These are phyloP conservation scores for Aquanectria penicillioides DNA, from an alignment of 2,329 filamentous ascomycete genomes.

Conservation along the genomic window DNA sequence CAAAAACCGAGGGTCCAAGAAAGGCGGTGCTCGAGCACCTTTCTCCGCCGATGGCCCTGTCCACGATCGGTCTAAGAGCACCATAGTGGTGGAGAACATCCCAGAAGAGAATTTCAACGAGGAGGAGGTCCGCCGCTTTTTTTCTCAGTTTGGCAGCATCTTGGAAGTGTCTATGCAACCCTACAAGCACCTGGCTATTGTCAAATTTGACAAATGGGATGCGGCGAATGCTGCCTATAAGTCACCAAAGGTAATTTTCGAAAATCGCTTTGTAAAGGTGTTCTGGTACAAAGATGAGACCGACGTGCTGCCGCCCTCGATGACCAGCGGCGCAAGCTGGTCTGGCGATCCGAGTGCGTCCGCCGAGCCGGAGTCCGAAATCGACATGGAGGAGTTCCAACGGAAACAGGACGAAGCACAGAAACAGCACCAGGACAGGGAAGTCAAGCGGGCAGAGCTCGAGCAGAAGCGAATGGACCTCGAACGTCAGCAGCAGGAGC, in stretches of 20 bases:
- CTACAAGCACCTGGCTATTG: constrained; percentile 73
- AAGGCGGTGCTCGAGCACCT: constrained; percentile 57
- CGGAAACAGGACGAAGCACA: constrained; percentile 78
- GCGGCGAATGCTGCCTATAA: constrained; percentile 76
- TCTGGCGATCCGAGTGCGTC: constrained; percentile 28
- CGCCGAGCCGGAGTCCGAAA: constrained; percentile 56
- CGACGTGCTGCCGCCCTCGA: constrained; percentile 43
- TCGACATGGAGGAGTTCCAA: constrained; percentile 76
- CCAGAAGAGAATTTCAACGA: constrained; percentile 77
- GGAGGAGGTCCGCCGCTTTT: constrained; percentile 73
- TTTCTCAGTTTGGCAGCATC: constrained; percentile 76
- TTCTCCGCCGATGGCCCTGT: constrained; percentile 74
- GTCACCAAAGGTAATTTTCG: constrained; percentile 83
- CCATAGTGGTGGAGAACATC: constrained; percentile 81
- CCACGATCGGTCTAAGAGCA: constrained; percentile 70
- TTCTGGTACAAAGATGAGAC: constrained; percentile 75
- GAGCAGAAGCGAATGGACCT: constrained; percentile 71
- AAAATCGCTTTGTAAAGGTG: constrained; percentile 87
- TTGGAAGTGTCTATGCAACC: constrained; percentile 71
- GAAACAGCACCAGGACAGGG: constrained; percentile 72
- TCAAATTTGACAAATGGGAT: constrained; percentile 74
- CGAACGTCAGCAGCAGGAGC: constrained; percentile 70
- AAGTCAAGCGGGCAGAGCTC: constrained; percentile 69
- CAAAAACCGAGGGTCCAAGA: constrained; percentile 46
- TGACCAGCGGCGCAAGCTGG: constrained; percentile 42